Evolutionary conservation across 768 basidiomycete genomes (phyloP).

Genomic region (Filobasidium floriforme): DNA sequence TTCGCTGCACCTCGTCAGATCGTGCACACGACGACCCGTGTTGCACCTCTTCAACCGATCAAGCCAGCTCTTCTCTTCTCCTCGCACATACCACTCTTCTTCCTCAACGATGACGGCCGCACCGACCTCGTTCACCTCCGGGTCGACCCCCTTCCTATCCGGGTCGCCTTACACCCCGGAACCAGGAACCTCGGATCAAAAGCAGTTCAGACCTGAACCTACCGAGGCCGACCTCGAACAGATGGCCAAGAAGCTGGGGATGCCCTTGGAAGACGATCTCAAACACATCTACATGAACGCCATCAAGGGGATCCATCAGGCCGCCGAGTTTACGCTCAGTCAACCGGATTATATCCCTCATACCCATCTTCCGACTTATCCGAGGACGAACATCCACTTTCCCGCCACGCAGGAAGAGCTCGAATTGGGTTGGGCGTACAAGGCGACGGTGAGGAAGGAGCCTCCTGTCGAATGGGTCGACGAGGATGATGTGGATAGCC

Average conservation of each 20-base stretch:
- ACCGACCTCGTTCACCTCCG: background rate
- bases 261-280: conserved; percentile 10
- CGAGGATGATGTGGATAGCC: conserved; percentile 11
- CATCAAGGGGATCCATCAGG: conserved; percentile 18
- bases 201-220: conserved; percentile 13
- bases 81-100: no score
- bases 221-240: conserved; percentile 14
- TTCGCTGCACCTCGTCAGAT: no score
- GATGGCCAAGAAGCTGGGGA: conserved; percentile 10
- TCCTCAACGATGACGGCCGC: no score
- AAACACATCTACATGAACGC: conserved; percentile 12
- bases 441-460: conserved; percentile 20
- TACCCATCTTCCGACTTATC: conserved; percentile 18
- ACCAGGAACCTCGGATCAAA: conserved; percentile 4
- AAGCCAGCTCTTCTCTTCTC: no score
- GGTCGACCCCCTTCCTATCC: conserved; percentile 5
- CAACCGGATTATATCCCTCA: background rate
- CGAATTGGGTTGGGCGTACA: conserved; percentile 31
- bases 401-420: conserved; percentile 28
- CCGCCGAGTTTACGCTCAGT: conserved; percentile 7
- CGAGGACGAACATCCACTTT: conserved; percentile 31
- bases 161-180: background rate
- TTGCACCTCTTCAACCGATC: no score
- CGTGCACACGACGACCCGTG: no score
- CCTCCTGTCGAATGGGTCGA: conserved; percentile 9